phyloP scores from a whole-genome alignment of 176 grass and related monocot species.

The Triticum aestivum region DNA sequence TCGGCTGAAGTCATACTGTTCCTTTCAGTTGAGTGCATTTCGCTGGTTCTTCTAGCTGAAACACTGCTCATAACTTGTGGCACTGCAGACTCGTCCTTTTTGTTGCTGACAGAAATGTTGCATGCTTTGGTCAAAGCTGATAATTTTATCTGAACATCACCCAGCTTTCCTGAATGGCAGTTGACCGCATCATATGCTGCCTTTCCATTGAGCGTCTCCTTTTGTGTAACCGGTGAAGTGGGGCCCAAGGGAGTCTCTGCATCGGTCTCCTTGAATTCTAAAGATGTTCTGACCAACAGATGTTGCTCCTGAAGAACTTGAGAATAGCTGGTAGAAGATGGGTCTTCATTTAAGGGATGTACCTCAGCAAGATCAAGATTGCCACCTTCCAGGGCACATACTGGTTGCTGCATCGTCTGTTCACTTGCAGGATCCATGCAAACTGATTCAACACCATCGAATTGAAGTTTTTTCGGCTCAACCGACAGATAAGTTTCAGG shows the following conservation, averaged over 20 bases:
- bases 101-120: constrained; percentile 18
- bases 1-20: neutral
- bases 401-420: constrained; percentile 18
- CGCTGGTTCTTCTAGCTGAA: constrained; percentile 27
- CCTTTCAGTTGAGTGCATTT: constrained; percentile 25
- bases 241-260: constrained; percentile 29
- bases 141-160: constrained; percentile 5
- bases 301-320: constrained; percentile 30
- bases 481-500: constrained; percentile 36
- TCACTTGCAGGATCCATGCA: constrained; percentile 17
- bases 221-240: constrained; percentile 4
- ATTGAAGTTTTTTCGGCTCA: constrained; percentile 53
- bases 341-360: constrained; percentile 24
- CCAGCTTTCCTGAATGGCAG: constrained; percentile 29
- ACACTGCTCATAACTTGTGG: constrained; percentile 9
- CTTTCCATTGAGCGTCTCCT: neutral
- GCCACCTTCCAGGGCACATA: constrained; percentile 18
- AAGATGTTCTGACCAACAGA: constrained; percentile 26
- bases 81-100: neutral
- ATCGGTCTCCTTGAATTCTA: constrained; percentile 26
- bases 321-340: constrained; percentile 18
- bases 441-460: constrained; percentile 39
- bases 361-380: constrained; percentile 19
- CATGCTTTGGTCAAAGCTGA: neutral
- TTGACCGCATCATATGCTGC: neutral